Conservation (phyloP, 2,329 filamentous ascomycete genomes). For the Capronia americana region DNA sequence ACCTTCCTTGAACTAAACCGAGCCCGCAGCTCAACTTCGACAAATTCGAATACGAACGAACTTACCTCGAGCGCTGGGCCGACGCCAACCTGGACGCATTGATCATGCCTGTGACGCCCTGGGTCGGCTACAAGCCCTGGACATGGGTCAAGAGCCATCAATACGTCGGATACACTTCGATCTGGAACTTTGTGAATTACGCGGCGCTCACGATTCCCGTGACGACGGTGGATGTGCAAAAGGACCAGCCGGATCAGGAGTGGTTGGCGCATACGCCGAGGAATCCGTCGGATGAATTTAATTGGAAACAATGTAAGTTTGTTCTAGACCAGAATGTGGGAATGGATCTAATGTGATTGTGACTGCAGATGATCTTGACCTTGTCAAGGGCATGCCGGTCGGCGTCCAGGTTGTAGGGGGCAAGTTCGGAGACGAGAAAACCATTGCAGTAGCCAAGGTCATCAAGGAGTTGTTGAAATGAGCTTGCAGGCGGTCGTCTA, state of each 20-base stretch:
- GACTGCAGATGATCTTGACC: slow-evolving; percentile 40
- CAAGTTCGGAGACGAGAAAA: slow-evolving; percentile 46
- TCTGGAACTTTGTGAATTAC: slow-evolving; percentile 47
- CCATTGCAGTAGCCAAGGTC: slow-evolving; percentile 44
- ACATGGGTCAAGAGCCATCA: slow-evolving; percentile 45
- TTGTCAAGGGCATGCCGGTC: slow-evolving; percentile 46
- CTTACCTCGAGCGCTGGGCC: slow-evolving; percentile 43
- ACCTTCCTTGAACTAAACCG: too few species aligned
- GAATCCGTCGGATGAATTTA: slow-evolving; percentile 10
- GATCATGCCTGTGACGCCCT: slow-evolving; percentile 44
- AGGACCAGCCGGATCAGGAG: slow-evolving; percentile 4
- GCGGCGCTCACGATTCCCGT: slow-evolving; percentile 44
- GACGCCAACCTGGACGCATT: slow-evolving; percentile 44
- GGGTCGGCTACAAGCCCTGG: slow-evolving; percentile 43
- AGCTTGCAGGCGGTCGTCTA: too few species aligned
- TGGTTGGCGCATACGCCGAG: slow-evolving; percentile 11
- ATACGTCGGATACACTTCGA: slow-evolving; percentile 45
- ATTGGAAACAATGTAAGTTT: slow-evolving; percentile 8
- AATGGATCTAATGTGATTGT: too few species aligned
- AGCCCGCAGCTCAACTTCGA: slow-evolving; percentile 36
- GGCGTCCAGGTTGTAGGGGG: slow-evolving; percentile 46
- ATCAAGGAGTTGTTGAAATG: slow-evolving; percentile 40
- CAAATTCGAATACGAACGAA: slow-evolving; percentile 42
- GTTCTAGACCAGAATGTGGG: too few species aligned
- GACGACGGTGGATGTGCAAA: slow-evolving; percentile 41